Conservation (phyloP, 2,329 filamentous ascomycete species). For the Penicillium sp. region DNA sequence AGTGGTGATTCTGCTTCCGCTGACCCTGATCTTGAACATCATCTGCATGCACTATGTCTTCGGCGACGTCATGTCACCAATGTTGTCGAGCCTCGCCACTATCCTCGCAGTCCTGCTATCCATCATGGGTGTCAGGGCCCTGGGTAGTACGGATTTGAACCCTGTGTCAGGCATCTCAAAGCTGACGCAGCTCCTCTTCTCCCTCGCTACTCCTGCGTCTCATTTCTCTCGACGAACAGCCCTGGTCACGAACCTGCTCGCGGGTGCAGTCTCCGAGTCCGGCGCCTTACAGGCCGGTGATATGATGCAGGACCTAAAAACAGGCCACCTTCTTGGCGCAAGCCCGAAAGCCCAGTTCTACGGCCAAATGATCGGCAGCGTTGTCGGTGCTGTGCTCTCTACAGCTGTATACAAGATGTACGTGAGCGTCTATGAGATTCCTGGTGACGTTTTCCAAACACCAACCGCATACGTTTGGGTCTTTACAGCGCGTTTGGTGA, state of each 20-base stretch:
- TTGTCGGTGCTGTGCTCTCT: constrained; percentile 77
- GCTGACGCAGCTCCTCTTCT: constrained; percentile 91
- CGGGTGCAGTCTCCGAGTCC: constrained; percentile 78
- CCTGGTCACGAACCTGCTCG: constrained; percentile 91
- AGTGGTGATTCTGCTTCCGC: constrained; percentile 68
- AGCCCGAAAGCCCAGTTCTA: constrained; percentile 94
- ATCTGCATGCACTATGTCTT: constrained; percentile 78
- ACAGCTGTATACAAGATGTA: constrained; percentile 87
- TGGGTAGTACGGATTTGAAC: constrained; percentile 85
- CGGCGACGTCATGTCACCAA: constrained; percentile 71
- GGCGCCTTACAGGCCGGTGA: constrained; percentile 92
- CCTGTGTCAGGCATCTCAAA: constrained; percentile 96
- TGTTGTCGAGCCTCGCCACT: constrained; percentile 72
- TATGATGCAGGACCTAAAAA: constrained; percentile 95
- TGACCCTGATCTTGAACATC: constrained; percentile 76
- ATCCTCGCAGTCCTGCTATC: constrained; percentile 70
- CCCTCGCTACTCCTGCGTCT: constrained; percentile 74
- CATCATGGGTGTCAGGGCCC: constrained; percentile 61
- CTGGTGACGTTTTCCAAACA: constrained; percentile 84
- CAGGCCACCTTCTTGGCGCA: constrained; percentile 85
- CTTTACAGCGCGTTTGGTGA: constrained; percentile 89
- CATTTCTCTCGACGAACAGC: constrained; percentile 73
- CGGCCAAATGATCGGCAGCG: constrained; percentile 87
- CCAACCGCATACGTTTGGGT: constrained; percentile 97
- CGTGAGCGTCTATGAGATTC: constrained; percentile 81